phyloP scores from a whole-genome alignment of 257 asterid species.

The Nicotiana sylvestris region DNA sequence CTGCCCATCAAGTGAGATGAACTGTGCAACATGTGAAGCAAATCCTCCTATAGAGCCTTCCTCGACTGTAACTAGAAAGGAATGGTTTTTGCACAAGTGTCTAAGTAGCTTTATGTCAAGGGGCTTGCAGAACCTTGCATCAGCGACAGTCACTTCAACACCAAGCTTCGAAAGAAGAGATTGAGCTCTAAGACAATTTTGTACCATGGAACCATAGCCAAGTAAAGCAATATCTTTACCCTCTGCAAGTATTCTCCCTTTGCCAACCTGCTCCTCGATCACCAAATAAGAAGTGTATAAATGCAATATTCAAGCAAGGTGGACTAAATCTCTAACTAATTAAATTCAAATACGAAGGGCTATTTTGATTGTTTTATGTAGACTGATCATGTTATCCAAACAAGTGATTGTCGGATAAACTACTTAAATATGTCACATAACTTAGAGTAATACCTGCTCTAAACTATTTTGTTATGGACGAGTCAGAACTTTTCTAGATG shows the following conservation, averaged over 20 bases:
- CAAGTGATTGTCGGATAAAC: not conserved
- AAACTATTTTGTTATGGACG: not conserved
- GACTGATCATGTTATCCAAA: not conserved
- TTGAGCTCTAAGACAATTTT: slow-evolving; percentile 81
- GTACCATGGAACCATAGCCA: slow-evolving; percentile 86
- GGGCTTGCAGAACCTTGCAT: slow-evolving; percentile 95
- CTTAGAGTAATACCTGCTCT: not conserved
- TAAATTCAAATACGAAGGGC: not conserved
- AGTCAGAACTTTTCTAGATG: not conserved
- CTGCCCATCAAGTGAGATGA: slow-evolving; percentile 71
- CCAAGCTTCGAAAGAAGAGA: slow-evolving; percentile 63
- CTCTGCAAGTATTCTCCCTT: slow-evolving; percentile 59
- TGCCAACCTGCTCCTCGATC: slow-evolving; percentile 53
- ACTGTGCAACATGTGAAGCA: slow-evolving; percentile 82
- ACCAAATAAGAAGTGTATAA: not conserved
- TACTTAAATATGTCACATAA: not conserved
- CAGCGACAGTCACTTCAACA: slow-evolving; percentile 74
- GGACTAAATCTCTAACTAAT: not conserved
- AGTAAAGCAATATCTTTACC: slow-evolving; percentile 76
- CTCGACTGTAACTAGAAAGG: slow-evolving; percentile 66
- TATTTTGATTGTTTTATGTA: not conserved
- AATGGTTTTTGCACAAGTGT: slow-evolving; percentile 54
- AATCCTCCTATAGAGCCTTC: slow-evolving; percentile 89
- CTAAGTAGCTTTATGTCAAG: slow-evolving; percentile 67
- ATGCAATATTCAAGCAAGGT: not conserved